phyloP scores from a whole-genome alignment of 2,329 filamentous ascomycete species.

The Neoascochyta sp. region DNA sequence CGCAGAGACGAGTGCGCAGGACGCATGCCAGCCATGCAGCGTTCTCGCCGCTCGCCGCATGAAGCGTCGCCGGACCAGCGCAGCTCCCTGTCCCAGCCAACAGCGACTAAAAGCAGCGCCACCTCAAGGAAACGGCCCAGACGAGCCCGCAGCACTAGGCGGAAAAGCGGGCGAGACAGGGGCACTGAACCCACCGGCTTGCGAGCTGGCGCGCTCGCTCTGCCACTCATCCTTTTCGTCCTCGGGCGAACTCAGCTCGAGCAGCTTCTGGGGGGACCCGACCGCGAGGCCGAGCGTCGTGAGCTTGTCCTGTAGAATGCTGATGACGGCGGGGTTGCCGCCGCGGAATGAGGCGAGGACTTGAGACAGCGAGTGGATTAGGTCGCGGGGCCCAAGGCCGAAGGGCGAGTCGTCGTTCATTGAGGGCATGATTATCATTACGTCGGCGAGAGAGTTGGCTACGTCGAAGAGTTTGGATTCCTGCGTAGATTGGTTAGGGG shows the following conservation, averaged over 20 bases:
- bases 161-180: no score
- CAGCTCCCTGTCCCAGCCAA: no score
- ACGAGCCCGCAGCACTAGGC: no score
- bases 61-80: no score
- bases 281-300: conserved; percentile 23
- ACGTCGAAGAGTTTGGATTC: conserved; percentile 38
- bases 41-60: no score
- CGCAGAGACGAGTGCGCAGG: no score
- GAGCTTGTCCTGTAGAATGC: conserved; percentile 33
- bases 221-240: conserved; percentile 30
- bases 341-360: conserved; percentile 31
- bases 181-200: no score
- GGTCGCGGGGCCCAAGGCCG: conserved; percentile 30
- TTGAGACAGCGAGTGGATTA: conserved; percentile 32
- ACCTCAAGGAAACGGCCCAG: no score
- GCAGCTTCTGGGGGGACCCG: conserved; percentile 27
- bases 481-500: conserved; percentile 10
- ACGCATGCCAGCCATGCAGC: no score
- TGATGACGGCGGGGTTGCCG: conserved; percentile 34
- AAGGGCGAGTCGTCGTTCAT: conserved; percentile 32
- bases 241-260: conserved; percentile 32
- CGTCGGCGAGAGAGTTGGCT: conserved; percentile 34
- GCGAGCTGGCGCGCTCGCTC: no score
- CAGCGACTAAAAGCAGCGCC: no score
- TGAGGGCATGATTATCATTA: conserved; percentile 37